Base-by-base conservation (phyloP, 352 stramenopile genomes). In the Phytophthora cajani region DNA sequence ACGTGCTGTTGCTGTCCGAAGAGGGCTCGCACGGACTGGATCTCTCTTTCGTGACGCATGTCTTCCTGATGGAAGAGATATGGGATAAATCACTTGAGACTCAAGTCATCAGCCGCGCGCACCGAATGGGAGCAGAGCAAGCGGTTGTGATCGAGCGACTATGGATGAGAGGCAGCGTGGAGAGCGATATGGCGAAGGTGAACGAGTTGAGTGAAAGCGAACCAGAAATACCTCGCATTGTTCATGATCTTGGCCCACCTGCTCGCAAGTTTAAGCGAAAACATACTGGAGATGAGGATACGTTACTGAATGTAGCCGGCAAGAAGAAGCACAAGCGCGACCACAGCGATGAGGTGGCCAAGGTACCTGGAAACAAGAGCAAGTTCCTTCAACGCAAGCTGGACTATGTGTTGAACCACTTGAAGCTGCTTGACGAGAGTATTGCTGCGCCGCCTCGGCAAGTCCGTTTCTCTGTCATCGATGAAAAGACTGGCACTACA, bases 1-100 rank as follows among this genome's bases (percentile, higher is more conserved):
- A 96, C 47, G 87, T 98, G 21, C 85, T 99, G 32, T 74, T 99
- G 21, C 73, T 99, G 33, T 91, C 83, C 0, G 96, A 98, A 50
- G 88, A 98, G 58, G 97, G 97, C 1, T 95, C 87, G 14, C 89
- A 98, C 61, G 97, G 97, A 16, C 84, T 99, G 44, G 95, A 99
- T 62, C 74, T 99, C 16, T 98, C 90, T 62, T 99, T 99, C 77
- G 93, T 98, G 14, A 99, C 96, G 21, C 95, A 99, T 77, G 97
- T 99, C n/a, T 98, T 98, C 67, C 70, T 99, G 27, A 86, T 98
- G 63, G 96, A 99, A 36, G 87, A 98, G 56, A 97, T 99, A 36
- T 98, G 88, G 85, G 96, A 99, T 72, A 95, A 97, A 64, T 96
- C 86, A 10, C 72, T 99, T 12, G 87, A 98, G 71, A 76, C 96